Conservation (phyloP, 2,329 filamentous ascomycete genomes). For the Didymella segeticola region DNA sequence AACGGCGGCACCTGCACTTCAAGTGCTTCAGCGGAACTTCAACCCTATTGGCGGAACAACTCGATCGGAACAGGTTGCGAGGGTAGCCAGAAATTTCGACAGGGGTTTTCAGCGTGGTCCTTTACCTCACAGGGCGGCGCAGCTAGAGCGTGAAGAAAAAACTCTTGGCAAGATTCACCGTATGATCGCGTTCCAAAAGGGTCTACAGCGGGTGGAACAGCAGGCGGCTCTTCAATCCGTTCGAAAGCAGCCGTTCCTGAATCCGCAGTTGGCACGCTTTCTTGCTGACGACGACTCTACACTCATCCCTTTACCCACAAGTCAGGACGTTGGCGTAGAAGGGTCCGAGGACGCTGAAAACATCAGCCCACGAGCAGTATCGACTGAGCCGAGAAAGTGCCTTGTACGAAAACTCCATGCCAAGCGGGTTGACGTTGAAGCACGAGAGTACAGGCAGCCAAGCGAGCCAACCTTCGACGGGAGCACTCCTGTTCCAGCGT, state of each 20-base stretch:
- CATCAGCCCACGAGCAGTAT: not conserved
- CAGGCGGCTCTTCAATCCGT: constrained; percentile 25
- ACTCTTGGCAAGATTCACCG: constrained; percentile 46
- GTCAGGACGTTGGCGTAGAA: constrained; percentile 24
- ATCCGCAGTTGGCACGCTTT: constrained; percentile 42
- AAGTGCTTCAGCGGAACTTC: constrained; percentile 19
- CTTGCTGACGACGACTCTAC: constrained; percentile 39
- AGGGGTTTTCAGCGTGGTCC: constrained; percentile 3
- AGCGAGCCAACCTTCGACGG: constrained; percentile 40
- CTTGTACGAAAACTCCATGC: constrained; percentile 49
- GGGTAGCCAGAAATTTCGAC: not conserved
- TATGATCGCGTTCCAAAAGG: constrained; percentile 47
- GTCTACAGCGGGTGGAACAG: constrained; percentile 39
- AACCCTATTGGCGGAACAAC: not conserved
- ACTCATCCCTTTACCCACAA: constrained; percentile 29
- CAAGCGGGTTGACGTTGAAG: constrained; percentile 55
- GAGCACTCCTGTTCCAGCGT: not conserved
- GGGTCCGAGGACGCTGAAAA: not conserved
- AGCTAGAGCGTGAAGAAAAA: constrained; percentile 53
- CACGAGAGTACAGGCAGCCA: constrained; percentile 55
- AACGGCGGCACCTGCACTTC: constrained; percentile 13
- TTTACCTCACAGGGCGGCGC: constrained; percentile 42
- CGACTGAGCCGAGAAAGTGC: constrained; percentile 27
- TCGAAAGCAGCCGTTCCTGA: constrained; percentile 22
- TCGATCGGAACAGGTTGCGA: constrained; percentile 2